Evolutionary conservation across 1,284 basidiomycete genomes (phyloP).

Genomic region (Clitocybe nebularis): DNA sequence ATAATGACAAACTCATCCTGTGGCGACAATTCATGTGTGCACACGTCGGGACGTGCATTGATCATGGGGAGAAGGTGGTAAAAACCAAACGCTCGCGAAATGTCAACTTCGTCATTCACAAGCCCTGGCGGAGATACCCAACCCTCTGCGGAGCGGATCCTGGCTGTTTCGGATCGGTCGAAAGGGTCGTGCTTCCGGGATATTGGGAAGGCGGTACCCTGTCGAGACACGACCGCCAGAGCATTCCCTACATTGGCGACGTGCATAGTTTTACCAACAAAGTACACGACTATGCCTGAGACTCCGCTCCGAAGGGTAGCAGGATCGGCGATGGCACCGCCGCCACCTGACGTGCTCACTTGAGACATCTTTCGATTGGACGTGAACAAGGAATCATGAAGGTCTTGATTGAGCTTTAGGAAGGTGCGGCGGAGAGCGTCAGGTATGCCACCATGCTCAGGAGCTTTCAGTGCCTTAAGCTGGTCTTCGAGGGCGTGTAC

Average conservation of each 20-base stretch:
- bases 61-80: slow-evolving; percentile 90
- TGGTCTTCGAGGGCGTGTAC: slow-evolving; percentile 57
- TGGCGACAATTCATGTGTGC: slow-evolving; percentile 69
- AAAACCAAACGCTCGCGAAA: slow-evolving; percentile 92
- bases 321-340: slow-evolving; percentile 32
- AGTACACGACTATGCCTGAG: slow-evolving; percentile 85
- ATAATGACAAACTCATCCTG: slow-evolving; percentile 97
- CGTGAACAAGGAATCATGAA: slow-evolving; percentile 60
- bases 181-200: slow-evolving; percentile 90
- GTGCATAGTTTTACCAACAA: slow-evolving; percentile 78
- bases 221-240: slow-evolving; percentile 84
- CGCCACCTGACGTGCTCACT: slow-evolving; percentile 46
- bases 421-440: slow-evolving; percentile 87
- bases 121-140: slow-evolving; percentile 95
- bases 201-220: slow-evolving; percentile 75
- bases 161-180: slow-evolving; percentile 78
- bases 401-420: slow-evolving; percentile 76
- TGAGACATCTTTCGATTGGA: slow-evolving; percentile 67
- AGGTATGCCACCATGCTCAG: slow-evolving; percentile 51
- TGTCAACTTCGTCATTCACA: slow-evolving; percentile 90
- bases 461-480: slow-evolving; percentile 47
- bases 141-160: slow-evolving; percentile 91
- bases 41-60: slow-evolving; percentile 85
- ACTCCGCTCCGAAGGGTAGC: slow-evolving; percentile 69
- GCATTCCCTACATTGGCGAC: slow-evolving; percentile 91